A percentile compares a stretch with the other conserved stretches of the same genome.
Evolutionary conservation across 768 basidiomycete genomes (phyloP).

Genomic region (Russula lepida): DNA sequence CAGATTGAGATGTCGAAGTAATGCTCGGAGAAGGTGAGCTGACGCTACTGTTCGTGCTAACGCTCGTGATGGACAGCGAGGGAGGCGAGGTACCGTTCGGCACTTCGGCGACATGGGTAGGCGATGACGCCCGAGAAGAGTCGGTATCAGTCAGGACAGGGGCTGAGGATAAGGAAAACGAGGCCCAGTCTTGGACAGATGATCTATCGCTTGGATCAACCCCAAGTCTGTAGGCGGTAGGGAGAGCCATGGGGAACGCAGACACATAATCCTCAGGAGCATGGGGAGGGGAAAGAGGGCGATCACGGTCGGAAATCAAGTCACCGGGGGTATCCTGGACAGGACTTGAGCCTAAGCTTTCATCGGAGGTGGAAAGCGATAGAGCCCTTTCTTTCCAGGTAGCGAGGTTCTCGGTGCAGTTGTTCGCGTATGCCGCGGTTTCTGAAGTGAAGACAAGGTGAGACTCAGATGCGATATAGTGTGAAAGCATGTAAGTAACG

Average conservation of each 20-base stretch:
- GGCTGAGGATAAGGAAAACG: constrained; percentile 4
- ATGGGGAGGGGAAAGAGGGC: constrained; percentile 26
- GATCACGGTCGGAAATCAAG: constrained; percentile 9
- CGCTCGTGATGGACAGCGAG: constrained; percentile 13
- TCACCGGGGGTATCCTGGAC: constrained; percentile 11
- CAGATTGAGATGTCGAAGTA: constrained; percentile 6
- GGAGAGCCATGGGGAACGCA: constrained; percentile 51
- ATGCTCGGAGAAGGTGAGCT: constrained; percentile 10
- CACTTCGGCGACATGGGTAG: constrained; percentile 17
- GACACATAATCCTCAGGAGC: constrained; percentile 39
- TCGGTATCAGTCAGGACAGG: constrained; percentile 18
- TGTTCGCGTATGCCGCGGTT: constrained; percentile 55
- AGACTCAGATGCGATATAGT: background rate
- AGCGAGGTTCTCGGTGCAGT: constrained; percentile 60
- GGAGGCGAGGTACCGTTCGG: constrained; percentile 9
- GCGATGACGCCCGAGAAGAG: constrained; percentile 21
- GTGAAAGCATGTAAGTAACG: constrained; percentile 23
- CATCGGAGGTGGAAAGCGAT: constrained; percentile 29
- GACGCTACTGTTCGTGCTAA: background rate
- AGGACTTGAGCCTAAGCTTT: background rate
- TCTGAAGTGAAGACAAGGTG: constrained; percentile 33
- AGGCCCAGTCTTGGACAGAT: constrained; percentile 21
- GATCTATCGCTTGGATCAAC: constrained; percentile 25
- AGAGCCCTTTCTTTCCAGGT: constrained; percentile 54
- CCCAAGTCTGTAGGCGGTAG: constrained; percentile 29